phyloP scores from a whole-genome alignment of 1,284 basidiomycete species.

The Stygiomarasmius scandens region DNA sequence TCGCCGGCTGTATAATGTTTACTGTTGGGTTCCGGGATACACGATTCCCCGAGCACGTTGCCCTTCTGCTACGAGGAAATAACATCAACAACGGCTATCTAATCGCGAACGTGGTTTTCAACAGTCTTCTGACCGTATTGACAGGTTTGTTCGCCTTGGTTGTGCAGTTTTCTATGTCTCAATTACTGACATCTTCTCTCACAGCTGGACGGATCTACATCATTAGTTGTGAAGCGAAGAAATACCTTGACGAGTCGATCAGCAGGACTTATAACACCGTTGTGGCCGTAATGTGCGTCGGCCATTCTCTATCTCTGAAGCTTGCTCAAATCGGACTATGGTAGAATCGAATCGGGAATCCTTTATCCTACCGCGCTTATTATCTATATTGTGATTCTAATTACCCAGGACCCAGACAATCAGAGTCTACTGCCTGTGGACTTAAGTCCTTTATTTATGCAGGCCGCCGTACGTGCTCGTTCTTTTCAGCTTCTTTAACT shows the following conservation, averaged over 20 bases:
- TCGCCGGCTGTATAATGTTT: conserved; percentile 6
- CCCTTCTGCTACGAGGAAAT: conserved; percentile 1
- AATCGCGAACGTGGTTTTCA: conserved; percentile 3
- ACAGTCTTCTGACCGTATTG: conserved; percentile 2
- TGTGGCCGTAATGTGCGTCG: conserved; percentile 4
- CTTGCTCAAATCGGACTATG: neutral
- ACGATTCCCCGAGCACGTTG: neutral
- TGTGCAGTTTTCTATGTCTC: neutral
- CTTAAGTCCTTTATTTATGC: conserved; percentile 5
- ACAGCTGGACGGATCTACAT: conserved; percentile 4
- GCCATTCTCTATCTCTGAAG: neutral
- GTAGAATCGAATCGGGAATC: conserved; percentile 1
- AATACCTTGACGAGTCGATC: neutral
- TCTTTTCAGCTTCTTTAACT: neutral
- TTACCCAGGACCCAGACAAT: neutral
- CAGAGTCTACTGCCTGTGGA: conserved; percentile 7
- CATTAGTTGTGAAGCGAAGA: conserved; percentile 1
- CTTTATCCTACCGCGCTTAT: neutral
- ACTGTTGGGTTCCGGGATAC: conserved; percentile 2
- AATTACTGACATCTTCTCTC: neutral
- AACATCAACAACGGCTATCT: conserved; percentile 4
- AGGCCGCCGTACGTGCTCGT: conserved; percentile 1
- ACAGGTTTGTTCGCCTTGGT: neutral
- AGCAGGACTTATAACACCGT: neutral
- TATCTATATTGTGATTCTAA: conserved; percentile 4